Percentiles rank a stretch among this genome's conserved stretches.
Conservation (phyloP, 2,329 filamentous ascomycete species). For the Aureobasidium sp. region DNA sequence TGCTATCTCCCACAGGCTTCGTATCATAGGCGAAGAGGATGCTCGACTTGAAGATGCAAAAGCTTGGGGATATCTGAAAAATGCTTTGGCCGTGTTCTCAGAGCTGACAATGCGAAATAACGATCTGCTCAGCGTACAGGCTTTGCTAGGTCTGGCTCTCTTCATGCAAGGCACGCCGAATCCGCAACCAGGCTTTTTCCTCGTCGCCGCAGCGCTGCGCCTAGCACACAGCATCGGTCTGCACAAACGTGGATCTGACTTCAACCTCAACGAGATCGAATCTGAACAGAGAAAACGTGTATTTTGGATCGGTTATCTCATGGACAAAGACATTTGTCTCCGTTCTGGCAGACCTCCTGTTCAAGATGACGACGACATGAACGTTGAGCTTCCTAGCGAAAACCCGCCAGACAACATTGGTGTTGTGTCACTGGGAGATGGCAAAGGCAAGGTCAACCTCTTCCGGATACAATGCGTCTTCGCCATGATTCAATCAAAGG, state of each 20-base stretch:
- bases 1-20: constrained; percentile 85
- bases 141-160: constrained; percentile 82
- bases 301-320: constrained; percentile 69
- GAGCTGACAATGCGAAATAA: constrained; percentile 95
- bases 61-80: constrained; percentile 93
- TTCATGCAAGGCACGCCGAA: constrained; percentile 97
- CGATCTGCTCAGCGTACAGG: constrained; percentile 89
- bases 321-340: constrained; percentile 68
- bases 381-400: constrained; percentile 87
- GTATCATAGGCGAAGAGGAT: constrained; percentile 91
- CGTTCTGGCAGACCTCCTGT: constrained; percentile 65
- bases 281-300: constrained; percentile 81
- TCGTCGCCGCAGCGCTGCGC: constrained; percentile 84
- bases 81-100: constrained; percentile 86
- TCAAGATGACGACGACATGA: constrained; percentile 80
- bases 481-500: constrained; percentile 82
- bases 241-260: constrained; percentile 86
- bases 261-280: constrained; percentile 88
- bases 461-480: constrained; percentile 92
- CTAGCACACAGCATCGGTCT: constrained; percentile 90
- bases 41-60: constrained; percentile 88
- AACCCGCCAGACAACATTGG: constrained; percentile 89
- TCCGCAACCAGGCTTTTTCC: constrained; percentile 85
- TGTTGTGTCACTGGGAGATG: constrained; percentile 83
- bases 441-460: constrained; percentile 87